Base-by-base conservation (phyloP, 2,329 filamentous ascomycete genomes). In the Emericellopsis cladophorae region DNA sequence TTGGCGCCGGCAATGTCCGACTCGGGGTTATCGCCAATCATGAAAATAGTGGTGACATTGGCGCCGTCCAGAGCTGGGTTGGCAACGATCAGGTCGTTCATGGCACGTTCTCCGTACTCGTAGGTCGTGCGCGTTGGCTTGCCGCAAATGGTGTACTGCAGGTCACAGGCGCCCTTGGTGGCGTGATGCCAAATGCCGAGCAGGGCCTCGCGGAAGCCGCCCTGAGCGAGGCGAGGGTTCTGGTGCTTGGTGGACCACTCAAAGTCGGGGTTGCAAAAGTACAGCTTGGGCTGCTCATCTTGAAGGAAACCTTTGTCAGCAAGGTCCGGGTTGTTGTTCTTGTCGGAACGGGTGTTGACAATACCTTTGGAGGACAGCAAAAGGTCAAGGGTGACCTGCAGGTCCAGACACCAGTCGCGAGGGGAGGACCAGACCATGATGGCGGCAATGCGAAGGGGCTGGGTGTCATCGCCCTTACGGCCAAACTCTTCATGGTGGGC, bases 1-100 rank as follows among this genome's bases (percentile, higher is more conserved):
- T 84, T 86, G 1, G 78, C 81, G 3, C 83, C 83, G 4, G 64
- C 58, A 46, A 88, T 84, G 54, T 87, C 83, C 37, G 73, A 79
- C 48, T 76, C 77, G 1, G 74, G 73, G 44, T 79, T 79, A 48
- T 79, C 74, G 2, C 83, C 83, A 36, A 88, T 66, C 82, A 87
- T 87, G 56, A 84, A 87, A 2, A 87, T 79, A 11, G 66, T 73
- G 48, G 66, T 67, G 37, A 52, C 49, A 37, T 46, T 43, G 16
- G 42, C 22, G 34, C 42, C 40, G n/a, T 38, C 32, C 44, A 42
- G 15, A 9, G 35, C 31, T 5, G 21, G 12, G 15, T 40, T 6
- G 0, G 37, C 26, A n/a, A 40, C 14, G 14, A 46, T n/a, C 16
- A 40, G 15, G 4, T 31, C 16, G 39, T 47, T 35, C 37, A 86